Evolutionary conservation across 116 monocot species (phyloP), one percentile per base, ranked within the genome.

Genomic region (Thalassia testudinum): DNA sequence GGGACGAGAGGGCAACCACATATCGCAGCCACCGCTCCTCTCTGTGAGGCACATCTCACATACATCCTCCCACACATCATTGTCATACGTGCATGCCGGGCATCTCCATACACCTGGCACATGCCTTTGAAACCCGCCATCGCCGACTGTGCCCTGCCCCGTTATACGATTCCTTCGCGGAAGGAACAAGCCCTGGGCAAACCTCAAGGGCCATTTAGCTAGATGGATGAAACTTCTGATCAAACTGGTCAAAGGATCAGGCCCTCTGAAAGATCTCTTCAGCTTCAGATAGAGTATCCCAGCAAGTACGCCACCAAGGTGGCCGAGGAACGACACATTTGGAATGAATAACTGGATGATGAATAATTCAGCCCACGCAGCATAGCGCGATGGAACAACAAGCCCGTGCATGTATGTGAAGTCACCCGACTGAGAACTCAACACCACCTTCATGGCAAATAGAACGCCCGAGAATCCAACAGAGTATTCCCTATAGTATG

Each of bases 381-480:
- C 85, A 53, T 85, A 61, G 16, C 78, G 76, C 26, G 97, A 40
- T 2, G 89, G 97, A 18, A 97, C 70, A 0, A 75, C 19, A 25
- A 97, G 47, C 15, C 97, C 97, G 18, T 85, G 70, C 16, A 89
- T 62, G 22, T 62, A 68, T n/a, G 79, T 59, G 17, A 45, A 58
- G 21, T 62, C 66, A 20, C 89, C 85, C 0, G 79, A 58, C 27
- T 68, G 67, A 1, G 85, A 66, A 50, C 89, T 89, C 21, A 97
- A 70, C 24, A 97, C 73, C n/a, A 97, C 85, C 47, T 97, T 97
- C 72, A 97, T 57, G 20, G 69, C 97, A 37, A 97, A 97, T 5
- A 97, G 77, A 25, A 97, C 85, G 13, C 97, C 97, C 4, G 97
- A 97, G 44, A 97, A 97, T 16, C 97, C 97, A 37, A 75, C 89